Conservation (phyloP, 208 protist species). For the Dictyostelium gargantuum region DNA sequence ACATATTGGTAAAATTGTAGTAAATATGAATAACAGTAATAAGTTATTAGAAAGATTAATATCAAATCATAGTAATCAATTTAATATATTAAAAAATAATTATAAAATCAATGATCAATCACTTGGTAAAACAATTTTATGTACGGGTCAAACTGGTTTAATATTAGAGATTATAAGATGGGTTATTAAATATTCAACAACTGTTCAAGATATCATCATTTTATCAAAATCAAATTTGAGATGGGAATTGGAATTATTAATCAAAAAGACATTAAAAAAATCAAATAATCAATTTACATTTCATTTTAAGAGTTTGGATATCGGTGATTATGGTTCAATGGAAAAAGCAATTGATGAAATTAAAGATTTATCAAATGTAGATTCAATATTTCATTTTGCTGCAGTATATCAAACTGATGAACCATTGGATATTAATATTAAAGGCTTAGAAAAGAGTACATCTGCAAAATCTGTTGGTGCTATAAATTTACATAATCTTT, state of each 20-base stretch:
- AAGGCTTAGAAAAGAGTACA: neutral
- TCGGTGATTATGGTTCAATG: neutral
- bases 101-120: neutral
- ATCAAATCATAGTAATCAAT: neutral
- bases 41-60: neutral
- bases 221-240: neutral
- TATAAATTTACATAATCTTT: neutral
- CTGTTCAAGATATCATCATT: neutral
- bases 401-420: neutral
- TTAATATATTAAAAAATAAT: neutral
- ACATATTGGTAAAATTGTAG: slow-evolving; percentile 40
- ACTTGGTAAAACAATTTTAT: neutral
- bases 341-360: neutral
- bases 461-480: neutral
- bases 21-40: neutral
- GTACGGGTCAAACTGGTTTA: slow-evolving; percentile 28
- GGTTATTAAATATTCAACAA: neutral
- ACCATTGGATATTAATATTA: neutral
- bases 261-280: neutral
- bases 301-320: neutral
- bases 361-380: neutral
- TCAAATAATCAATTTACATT: neutral
- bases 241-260: neutral
- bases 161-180: slow-evolving; percentile 1
- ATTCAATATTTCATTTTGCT: neutral